phyloP scores from a whole-genome alignment of 108 stramenopile species.

The Thalassiosira profunda region DNA sequence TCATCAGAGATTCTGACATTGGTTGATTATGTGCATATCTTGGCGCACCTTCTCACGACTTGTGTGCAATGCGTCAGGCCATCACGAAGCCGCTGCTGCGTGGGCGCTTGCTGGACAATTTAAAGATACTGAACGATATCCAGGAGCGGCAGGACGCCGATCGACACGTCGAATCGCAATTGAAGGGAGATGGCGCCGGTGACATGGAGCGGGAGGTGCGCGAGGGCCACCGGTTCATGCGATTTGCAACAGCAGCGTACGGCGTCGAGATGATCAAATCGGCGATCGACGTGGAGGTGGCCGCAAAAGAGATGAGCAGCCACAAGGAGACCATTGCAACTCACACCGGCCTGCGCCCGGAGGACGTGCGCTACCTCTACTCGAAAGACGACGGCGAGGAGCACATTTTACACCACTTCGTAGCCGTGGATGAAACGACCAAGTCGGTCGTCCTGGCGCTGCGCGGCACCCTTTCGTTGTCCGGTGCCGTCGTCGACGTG shows the following conservation, averaged over 20 bases:
- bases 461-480: slow-evolving; percentile 5
- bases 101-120: slow-evolving; percentile 37
- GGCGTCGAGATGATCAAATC: slow-evolving; percentile 39
- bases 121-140: slow-evolving; percentile 28
- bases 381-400: slow-evolving; percentile 16
- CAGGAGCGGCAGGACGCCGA: slow-evolving; percentile 16
- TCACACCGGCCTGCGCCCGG: slow-evolving; percentile 15
- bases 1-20: too few relatives aligned
- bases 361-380: slow-evolving; percentile 21
- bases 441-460: slow-evolving; percentile 10
- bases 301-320: not conserved
- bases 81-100: slow-evolving; percentile 31
- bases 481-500: slow-evolving; percentile 12
- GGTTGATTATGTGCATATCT: too few relatives aligned
- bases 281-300: slow-evolving; percentile 30
- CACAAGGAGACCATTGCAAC: slow-evolving; percentile 16
- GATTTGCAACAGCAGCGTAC: slow-evolving; percentile 48
- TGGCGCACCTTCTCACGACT: too few relatives aligned
- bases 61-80: too few relatives aligned
- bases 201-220: not conserved
- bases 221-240: slow-evolving; percentile 30
- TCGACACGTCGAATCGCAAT: slow-evolving; percentile 5
- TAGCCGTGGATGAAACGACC: slow-evolving; percentile 10
- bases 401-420: slow-evolving; percentile 23
- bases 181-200: not conserved